Evolutionary conservation across 208 protist species (phyloP).

Genomic region (Leishmania tarentolae): DNA sequence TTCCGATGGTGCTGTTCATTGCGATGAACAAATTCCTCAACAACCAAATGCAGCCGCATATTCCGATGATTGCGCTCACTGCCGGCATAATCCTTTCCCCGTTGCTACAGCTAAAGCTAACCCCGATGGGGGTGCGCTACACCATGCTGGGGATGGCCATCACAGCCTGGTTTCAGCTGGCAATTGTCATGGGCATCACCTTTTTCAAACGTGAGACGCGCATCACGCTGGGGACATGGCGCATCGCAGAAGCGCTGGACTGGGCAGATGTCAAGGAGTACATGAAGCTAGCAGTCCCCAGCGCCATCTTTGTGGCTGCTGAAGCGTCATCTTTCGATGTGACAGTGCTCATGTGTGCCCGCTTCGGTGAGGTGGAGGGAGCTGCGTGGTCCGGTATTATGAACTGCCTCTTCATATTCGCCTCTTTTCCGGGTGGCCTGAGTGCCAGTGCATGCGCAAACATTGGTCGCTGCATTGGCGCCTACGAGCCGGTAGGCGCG

Average conservation of each 20-base stretch:
- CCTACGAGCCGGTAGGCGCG: slow-evolving; percentile 53
- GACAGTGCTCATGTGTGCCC: slow-evolving; percentile 70
- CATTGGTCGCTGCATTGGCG: slow-evolving; percentile 80
- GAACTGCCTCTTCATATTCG: slow-evolving; percentile 81
- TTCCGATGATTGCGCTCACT: slow-evolving; percentile 81
- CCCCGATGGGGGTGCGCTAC: slow-evolving; percentile 76
- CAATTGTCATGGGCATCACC: slow-evolving; percentile 63
- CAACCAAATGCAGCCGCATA: slow-evolving; percentile 85
- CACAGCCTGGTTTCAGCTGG: slow-evolving; percentile 75
- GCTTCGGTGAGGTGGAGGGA: slow-evolving; percentile 61
- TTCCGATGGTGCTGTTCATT: slow-evolving; percentile 70
- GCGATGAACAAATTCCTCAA: slow-evolving; percentile 86
- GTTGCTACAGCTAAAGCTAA: slow-evolving; percentile 69
- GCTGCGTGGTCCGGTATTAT: slow-evolving; percentile 83
- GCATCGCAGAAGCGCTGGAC: slow-evolving; percentile 64
- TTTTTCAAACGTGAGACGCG: slow-evolving; percentile 67
- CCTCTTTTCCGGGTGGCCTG: slow-evolving; percentile 65
- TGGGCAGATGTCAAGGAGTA: slow-evolving; percentile 76
- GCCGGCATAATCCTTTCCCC: slow-evolving; percentile 69
- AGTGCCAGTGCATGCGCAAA: slow-evolving; percentile 81
- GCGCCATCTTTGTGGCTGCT: slow-evolving; percentile 85
- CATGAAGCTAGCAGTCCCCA: slow-evolving; percentile 78
- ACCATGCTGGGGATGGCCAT: slow-evolving; percentile 87
- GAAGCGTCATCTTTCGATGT: slow-evolving; percentile 87
- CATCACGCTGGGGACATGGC: slow-evolving; percentile 65